These are phyloP conservation scores for Colletotrichum kahawae DNA, from an alignment of 2,329 filamentous ascomycete genomes.

Conservation along the genomic window DNA sequence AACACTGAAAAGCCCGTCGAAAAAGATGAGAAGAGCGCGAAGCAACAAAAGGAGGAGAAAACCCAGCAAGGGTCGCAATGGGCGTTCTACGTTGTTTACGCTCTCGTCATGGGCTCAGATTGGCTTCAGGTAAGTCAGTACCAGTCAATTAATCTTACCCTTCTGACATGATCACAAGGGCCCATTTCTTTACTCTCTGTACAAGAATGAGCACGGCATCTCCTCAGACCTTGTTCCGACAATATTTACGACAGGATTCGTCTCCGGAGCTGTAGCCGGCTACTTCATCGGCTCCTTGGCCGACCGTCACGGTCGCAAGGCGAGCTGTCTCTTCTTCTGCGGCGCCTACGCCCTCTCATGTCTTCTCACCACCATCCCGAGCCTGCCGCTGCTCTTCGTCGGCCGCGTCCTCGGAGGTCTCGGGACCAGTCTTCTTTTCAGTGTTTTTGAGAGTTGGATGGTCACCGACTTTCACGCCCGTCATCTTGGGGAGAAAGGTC, in stretches of 20 bases:
- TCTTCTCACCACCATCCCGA: conserved; percentile 35
- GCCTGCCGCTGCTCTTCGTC: conserved; percentile 48
- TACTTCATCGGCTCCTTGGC: conserved; percentile 52
- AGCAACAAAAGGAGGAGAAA: neutral
- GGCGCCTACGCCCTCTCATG: conserved; percentile 57
- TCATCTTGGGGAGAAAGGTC: conserved; percentile 42
- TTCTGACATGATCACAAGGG: conserved; percentile 25
- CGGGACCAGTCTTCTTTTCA: conserved; percentile 61
- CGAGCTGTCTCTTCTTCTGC: conserved; percentile 61
- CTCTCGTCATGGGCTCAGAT: conserved; percentile 54
- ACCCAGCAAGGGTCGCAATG: conserved; percentile 25
- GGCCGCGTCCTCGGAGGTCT: conserved; percentile 61
- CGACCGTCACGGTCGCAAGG: conserved; percentile 55
- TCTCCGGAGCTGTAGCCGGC: conserved; percentile 47
- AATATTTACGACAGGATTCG: conserved; percentile 49
- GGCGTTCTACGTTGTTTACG: conserved; percentile 48
- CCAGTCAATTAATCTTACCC: neutral
- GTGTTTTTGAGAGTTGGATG: conserved; percentile 67
- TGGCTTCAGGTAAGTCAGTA: conserved; percentile 51
- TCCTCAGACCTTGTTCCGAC: conserved; percentile 34
- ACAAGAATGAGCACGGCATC: conserved; percentile 36
- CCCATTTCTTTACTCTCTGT: conserved; percentile 41
- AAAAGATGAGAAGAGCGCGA: neutral
- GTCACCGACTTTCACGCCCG: conserved; percentile 57
- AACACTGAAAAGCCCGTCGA: neutral